Evolutionary conservation across 2,329 filamentous ascomycete genomes (phyloP).

Genomic region (Alternaria infectoria): DNA sequence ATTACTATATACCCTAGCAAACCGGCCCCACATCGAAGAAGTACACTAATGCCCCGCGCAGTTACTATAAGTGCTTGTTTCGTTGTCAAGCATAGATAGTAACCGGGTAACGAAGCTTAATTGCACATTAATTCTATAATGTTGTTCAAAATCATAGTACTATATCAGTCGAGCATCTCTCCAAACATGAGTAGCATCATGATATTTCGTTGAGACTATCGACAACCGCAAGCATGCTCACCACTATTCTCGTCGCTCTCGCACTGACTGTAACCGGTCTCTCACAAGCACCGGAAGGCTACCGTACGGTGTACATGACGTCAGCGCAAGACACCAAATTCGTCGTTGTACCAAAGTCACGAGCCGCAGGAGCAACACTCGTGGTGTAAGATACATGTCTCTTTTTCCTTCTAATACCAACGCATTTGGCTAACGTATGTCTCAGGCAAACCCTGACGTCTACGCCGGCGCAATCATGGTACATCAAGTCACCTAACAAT

Average conservation of each 20-base stretch:
- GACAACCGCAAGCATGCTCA: conserved; percentile 19
- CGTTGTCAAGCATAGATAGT: background rate
- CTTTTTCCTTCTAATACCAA: background rate
- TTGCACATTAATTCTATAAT: background rate
- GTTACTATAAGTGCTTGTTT: background rate
- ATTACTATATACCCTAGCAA: background rate
- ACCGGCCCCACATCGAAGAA: background rate
- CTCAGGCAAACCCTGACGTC: conserved; percentile 31
- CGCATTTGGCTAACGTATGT: background rate
- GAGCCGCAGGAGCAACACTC: conserved; percentile 24
- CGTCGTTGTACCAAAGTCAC: conserved; percentile 35
- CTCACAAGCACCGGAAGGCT: conserved; percentile 31
- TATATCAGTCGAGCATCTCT: background rate
- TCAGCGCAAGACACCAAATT: conserved; percentile 37
- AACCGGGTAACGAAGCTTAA: background rate
- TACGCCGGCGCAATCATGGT: conserved; percentile 38
- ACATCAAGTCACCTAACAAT: conserved; percentile 26
- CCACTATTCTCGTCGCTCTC: conserved; percentile 20
- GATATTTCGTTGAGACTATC: background rate
- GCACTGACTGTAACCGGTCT: conserved; percentile 29
- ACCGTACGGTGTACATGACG: conserved; percentile 39
- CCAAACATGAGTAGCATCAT: background rate
- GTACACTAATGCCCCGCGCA: conserved; percentile 6
- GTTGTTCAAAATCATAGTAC: background rate
- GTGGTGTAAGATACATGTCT: conserved; percentile 30